phyloP scores from a whole-genome alignment of 345 rosid species.

The Clausena lansium region DNA sequence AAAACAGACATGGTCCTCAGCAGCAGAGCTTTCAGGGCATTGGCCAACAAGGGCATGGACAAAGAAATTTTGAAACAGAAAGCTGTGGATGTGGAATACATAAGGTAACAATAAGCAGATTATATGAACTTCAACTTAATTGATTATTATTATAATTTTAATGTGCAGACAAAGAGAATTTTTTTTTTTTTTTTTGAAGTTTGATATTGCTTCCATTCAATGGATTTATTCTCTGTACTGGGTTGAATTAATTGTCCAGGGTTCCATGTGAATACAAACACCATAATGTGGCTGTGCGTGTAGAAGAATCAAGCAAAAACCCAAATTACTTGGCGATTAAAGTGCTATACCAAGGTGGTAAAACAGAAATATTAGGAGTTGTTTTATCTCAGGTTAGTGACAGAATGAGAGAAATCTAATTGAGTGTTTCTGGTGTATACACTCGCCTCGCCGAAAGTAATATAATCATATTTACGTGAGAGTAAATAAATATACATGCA shows the following conservation, averaged over 20 bases:
- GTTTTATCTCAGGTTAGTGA: conserved; percentile 60
- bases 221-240: neutral
- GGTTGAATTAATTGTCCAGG: conserved; percentile 33
- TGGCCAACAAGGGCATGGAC: conserved; percentile 66
- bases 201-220: too few relatives aligned
- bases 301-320: conserved; percentile 84
- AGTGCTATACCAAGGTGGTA: conserved; percentile 86
- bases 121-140: neutral
- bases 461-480: too few relatives aligned
- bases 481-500: too few relatives aligned
- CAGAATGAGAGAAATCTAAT: neutral
- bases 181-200: neutral
- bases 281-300: conserved; percentile 64
- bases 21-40: conserved; percentile 73
- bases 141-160: neutral
- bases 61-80: conserved; percentile 48
- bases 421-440: too few relatives aligned
- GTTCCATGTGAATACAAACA: conserved; percentile 74
- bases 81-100: conserved; percentile 65
- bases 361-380: conserved; percentile 74
- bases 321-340: conserved; percentile 70
- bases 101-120: conserved; percentile 38
- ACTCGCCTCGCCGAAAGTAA: too few relatives aligned
- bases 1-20: conserved; percentile 75
- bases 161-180: neutral